phyloP scores from a whole-genome alignment of 148 eudicot genomes.

The Simmondsia chinensis region DNA sequence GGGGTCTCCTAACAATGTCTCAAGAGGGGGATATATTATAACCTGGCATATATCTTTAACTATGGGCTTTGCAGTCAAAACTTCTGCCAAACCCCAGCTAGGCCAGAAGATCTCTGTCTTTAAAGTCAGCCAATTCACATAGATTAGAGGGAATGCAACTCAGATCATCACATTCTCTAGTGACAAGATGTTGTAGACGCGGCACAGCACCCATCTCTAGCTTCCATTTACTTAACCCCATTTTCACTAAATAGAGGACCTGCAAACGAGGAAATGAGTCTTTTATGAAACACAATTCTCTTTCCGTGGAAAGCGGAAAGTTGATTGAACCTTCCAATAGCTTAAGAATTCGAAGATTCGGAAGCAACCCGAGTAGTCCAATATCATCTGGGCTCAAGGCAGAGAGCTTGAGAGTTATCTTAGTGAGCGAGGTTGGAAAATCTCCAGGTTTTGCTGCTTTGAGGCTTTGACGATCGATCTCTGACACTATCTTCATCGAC shows the following conservation, averaged over 20 bases:
- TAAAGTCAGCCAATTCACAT: neutral
- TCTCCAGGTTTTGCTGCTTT: neutral
- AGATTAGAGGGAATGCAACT: neutral
- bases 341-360: slow-evolving; percentile 11
- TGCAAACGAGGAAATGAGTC: slow-evolving; percentile 5
- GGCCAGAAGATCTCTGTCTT: neutral
- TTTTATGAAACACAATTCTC: neutral
- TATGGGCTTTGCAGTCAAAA: too few relatives aligned
- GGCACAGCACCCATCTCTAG: neutral
- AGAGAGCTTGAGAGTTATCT: slow-evolving; percentile 6
- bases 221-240: neutral
- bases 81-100: too few relatives aligned
- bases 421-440: slow-evolving; percentile 4
- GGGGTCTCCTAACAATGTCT: too few relatives aligned
- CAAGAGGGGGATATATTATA: too few relatives aligned
- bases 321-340: neutral
- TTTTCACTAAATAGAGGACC: slow-evolving; percentile 5
- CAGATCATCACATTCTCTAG: neutral
- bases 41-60: too few relatives aligned
- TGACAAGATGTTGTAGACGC: neutral
- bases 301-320: neutral
- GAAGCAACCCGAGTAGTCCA: slow-evolving; percentile 5
- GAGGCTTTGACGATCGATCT: neutral
- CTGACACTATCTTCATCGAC: neutral
- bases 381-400: neutral